phyloP scores from a whole-genome alignment of 441 rosid species.

The Iberis amara region DNA sequence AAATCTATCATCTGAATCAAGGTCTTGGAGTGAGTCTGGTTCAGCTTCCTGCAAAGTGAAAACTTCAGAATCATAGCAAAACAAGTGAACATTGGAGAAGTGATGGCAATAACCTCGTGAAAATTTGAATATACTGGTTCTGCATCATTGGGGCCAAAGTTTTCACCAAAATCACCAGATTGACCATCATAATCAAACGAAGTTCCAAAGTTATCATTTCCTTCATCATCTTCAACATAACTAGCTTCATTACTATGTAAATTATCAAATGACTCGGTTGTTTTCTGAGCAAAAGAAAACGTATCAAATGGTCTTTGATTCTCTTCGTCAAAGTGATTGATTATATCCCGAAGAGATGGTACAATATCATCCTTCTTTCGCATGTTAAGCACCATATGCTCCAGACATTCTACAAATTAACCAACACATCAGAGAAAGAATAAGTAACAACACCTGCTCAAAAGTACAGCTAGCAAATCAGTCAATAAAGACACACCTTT shows the following conservation, averaged over 20 bases:
- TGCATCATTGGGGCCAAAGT: conserved; percentile 33
- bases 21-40: conserved; percentile 34
- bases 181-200: conserved; percentile 50
- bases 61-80: conserved; percentile 9
- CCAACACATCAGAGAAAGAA: conserved; percentile 14
- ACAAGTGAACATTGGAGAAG: conserved; percentile 14
- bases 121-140: conserved; percentile 46
- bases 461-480: conserved; percentile 13
- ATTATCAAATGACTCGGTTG: conserved; percentile 36
- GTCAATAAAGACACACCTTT: conserved; percentile 47
- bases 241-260: conserved; percentile 32
- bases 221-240: conserved; percentile 42
- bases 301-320: conserved; percentile 52
- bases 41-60: conserved; percentile 46
- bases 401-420: conserved; percentile 51
- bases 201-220: conserved; percentile 45
- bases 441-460: conserved; percentile 5
- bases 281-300: conserved; percentile 41
- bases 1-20: conserved; percentile 44
- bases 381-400: conserved; percentile 61
- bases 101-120: conserved; percentile 44
- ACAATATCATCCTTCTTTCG: conserved; percentile 61
- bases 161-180: conserved; percentile 39
- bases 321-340: conserved; percentile 66
- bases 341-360: conserved; percentile 58